Evolutionary conservation across 345 rosid species (phyloP).

Genomic region (Diplotaxis tenuifolia): DNA sequence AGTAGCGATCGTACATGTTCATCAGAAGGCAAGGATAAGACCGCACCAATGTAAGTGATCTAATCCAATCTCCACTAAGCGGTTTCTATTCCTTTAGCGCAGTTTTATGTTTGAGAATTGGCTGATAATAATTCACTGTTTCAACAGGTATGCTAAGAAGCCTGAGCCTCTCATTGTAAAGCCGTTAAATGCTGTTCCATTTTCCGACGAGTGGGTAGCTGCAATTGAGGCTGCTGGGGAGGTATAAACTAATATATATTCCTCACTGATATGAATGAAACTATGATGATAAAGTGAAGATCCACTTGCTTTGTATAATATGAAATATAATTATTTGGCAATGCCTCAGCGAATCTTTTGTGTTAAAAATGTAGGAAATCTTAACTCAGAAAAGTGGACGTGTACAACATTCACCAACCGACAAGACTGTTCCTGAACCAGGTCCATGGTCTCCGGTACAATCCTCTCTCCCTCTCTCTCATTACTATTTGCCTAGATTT

Average conservation of each 20-base stretch:
- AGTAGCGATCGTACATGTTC: constrained; percentile 10
- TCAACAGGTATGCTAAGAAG: constrained; percentile 46
- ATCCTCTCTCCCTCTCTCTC: constrained; percentile 22
- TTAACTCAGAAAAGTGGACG: constrained; percentile 77
- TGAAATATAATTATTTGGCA: background rate
- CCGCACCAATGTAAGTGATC: constrained; percentile 42
- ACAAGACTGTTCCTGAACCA: constrained; percentile 65
- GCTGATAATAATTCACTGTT: constrained; percentile 10
- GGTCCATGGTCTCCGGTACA: constrained; percentile 97
- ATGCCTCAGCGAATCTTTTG: constrained; percentile 14
- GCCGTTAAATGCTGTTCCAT: constrained; percentile 71
- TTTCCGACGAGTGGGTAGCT: constrained; percentile 95
- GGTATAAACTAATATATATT: constrained; percentile 45
- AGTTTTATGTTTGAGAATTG: background rate
- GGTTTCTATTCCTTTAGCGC: background rate
- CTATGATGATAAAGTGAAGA: background rate
- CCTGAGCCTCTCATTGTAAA: constrained; percentile 44
- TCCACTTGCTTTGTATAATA: background rate
- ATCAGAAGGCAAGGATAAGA: constrained; percentile 38
- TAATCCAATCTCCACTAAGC: constrained; percentile 14
- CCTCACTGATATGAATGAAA: background rate
- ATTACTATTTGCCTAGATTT: background rate
- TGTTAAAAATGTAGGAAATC: constrained; percentile 56
- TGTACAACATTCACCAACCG: constrained; percentile 84
- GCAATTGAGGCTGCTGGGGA: constrained; percentile 95